Conservation (phyloP, 2,329 filamentous ascomycete genomes). For the Phialophora tarda region DNA sequence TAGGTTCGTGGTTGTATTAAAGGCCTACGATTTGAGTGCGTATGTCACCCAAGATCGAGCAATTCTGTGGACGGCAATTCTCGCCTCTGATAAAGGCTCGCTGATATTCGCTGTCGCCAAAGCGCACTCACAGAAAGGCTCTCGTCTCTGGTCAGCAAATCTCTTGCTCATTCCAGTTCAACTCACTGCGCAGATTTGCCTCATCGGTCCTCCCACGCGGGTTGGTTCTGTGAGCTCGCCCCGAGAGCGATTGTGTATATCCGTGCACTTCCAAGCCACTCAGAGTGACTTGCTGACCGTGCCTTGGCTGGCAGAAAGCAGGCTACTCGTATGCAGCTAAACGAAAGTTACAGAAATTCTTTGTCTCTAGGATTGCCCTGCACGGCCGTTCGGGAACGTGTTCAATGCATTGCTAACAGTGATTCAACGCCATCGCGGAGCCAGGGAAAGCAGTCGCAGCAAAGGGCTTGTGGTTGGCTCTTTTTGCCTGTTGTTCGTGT, state of each 20-base stretch:
- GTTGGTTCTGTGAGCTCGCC: neutral
- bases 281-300: neutral
- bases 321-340: neutral
- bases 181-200: neutral
- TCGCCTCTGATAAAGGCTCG: constrained; percentile 17
- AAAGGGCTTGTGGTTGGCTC: neutral
- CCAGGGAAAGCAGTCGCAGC: neutral
- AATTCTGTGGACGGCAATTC: constrained; percentile 16
- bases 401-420: constrained; percentile 1
- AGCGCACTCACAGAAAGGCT: neutral
- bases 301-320: constrained; percentile 1
- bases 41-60: neutral
- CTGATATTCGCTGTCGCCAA: constrained; percentile 1
- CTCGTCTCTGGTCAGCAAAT: neutral
- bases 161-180: neutral
- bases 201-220: constrained; percentile 5
- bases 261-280: neutral
- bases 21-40: neutral
- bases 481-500: neutral
- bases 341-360: neutral
- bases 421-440: neutral
- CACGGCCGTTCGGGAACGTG: constrained; percentile 1
- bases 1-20: neutral
- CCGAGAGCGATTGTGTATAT: neutral
- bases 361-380: constrained; percentile 9